These are phyloP conservation scores for Linum lewisii DNA, from an alignment of 345 rosid species.

Conservation along the genomic window DNA sequence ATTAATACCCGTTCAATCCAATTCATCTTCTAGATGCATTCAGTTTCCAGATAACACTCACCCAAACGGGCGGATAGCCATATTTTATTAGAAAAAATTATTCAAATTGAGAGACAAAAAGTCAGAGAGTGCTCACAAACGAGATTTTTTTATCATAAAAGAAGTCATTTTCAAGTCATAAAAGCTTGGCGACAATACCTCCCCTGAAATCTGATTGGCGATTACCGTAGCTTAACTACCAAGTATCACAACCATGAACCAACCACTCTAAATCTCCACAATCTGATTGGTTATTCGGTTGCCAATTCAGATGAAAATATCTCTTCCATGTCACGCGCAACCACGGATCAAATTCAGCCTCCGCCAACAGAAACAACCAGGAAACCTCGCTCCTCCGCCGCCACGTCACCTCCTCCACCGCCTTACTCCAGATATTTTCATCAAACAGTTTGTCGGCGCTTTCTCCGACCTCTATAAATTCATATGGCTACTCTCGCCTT, in stretches of 20 bases:
- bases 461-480: background rate
- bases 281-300: background rate
- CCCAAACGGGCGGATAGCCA: too few species aligned
- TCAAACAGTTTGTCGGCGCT: conserved; percentile 1
- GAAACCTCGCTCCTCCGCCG: background rate
- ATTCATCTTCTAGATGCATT: too few species aligned
- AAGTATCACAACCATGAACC: background rate
- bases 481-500: background rate
- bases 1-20: too few species aligned
- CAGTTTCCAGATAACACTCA: too few species aligned
- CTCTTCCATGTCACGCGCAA: background rate
- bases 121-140: too few species aligned
- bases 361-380: background rate
- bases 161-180: background rate
- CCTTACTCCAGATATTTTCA: background rate
- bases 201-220: background rate
- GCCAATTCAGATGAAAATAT: background rate
- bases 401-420: background rate
- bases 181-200: background rate
- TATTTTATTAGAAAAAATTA: too few species aligned
- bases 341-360: background rate
- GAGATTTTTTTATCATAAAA: too few species aligned
- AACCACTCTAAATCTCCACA: background rate
- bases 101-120: too few species aligned
- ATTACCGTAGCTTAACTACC: background rate